A percentile compares a stretch with the other conserved stretches of the same genome.
phyloP scores from a whole-genome alignment of 768 basidiomycete species.

The Lepiota brunneoincarnata region DNA sequence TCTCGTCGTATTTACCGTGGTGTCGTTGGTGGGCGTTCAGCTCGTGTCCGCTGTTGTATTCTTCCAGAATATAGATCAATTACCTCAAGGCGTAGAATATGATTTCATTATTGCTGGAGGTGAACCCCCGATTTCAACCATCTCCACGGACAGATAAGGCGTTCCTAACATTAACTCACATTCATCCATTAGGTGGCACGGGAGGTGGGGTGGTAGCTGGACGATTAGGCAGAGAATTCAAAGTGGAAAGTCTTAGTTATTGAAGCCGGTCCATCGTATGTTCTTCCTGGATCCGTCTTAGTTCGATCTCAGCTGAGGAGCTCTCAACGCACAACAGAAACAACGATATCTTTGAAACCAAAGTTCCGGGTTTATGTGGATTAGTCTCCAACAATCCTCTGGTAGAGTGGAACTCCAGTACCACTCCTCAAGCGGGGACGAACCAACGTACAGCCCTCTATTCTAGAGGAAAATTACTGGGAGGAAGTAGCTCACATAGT shows the following conservation, averaged over 20 bases:
- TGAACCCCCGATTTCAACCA: not conserved
- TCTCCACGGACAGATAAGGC: no score
- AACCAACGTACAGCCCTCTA: no score
- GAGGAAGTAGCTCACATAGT: no score
- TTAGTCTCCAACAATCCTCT: no score
- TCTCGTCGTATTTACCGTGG: no score
- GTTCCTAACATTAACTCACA: not conserved
- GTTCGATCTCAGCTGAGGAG: no score
- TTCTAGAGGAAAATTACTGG: no score
- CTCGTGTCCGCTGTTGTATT: not conserved
- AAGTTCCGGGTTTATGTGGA: no score
- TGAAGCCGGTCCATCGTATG: slow-evolving; percentile 14
- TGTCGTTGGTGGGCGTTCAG: not conserved
- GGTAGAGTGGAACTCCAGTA: no score
- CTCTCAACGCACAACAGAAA: not conserved
- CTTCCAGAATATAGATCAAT: not conserved
- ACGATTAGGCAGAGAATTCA: slow-evolving; percentile 8
- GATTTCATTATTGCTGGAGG: slow-evolving; percentile 24
- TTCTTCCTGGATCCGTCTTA: no score
- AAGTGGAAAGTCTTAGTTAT: slow-evolving; percentile 13
- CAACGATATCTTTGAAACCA: no score
- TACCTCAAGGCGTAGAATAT: slow-evolving; percentile 9
- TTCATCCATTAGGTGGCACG: slow-evolving; percentile 9
- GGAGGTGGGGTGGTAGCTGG: slow-evolving; percentile 10
- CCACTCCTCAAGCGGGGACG: no score